Evolutionary conservation across 805 yeast species (phyloP).

Genomic region (Candida parachauliodes): DNA sequence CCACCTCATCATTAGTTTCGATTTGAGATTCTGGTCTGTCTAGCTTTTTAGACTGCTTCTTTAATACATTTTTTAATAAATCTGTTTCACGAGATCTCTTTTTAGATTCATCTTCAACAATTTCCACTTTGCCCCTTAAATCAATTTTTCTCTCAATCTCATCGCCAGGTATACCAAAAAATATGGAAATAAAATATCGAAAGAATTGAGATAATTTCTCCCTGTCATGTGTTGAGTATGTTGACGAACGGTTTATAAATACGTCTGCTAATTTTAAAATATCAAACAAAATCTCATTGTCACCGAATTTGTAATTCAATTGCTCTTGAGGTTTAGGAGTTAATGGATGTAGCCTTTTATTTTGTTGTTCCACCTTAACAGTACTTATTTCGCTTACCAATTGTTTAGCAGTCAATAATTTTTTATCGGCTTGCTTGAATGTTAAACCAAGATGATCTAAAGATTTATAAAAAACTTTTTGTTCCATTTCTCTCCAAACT

Average conservation of each 20-base stretch:
- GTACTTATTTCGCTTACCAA: constrained; percentile 88
- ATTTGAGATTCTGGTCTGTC: constrained; percentile 26
- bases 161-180: constrained; percentile 59
- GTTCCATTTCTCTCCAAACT: constrained; percentile 98
- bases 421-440: constrained; percentile 95
- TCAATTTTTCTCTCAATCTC: constrained; percentile 40
- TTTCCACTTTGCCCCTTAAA: constrained; percentile 11
- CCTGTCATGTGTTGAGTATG: constrained; percentile 77
- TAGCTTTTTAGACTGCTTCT: constrained; percentile 45
- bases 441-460: constrained; percentile 94
- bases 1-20: constrained; percentile 27
- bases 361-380: constrained; percentile 85
- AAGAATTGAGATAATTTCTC: constrained; percentile 71
- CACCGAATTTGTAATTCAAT: constrained; percentile 60
- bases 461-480: constrained; percentile 88
- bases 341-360: constrained; percentile 79
- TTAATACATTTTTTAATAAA: constrained; percentile 56
- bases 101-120: constrained; percentile 24
- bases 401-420: constrained; percentile 83
- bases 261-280: constrained; percentile 63
- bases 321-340: constrained; percentile 82
- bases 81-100: constrained; percentile 54
- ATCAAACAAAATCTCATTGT: constrained; percentile 69
- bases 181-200: constrained; percentile 64
- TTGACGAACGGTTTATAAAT: constrained; percentile 63